These are phyloP conservation scores for Rutstroemia sp. DNA, from an alignment of 2,329 filamentous ascomycete species.

Conservation along the genomic window DNA sequence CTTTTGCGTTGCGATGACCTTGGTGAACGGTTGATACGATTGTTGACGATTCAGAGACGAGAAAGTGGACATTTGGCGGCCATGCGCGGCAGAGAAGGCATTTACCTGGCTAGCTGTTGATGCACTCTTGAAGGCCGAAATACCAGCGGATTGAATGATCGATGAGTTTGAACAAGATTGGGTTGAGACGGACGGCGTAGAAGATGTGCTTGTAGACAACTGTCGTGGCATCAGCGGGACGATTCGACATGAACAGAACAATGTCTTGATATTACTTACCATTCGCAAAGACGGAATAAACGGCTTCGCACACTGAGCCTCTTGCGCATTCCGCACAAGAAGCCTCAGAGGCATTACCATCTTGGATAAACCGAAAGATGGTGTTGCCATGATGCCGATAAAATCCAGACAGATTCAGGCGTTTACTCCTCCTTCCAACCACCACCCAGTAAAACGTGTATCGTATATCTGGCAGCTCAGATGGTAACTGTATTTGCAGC, in stretches of 20 bases:
- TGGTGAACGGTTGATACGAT: conserved; percentile 9
- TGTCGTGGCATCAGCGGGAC: background rate
- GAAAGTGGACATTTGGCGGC: conserved; percentile 21
- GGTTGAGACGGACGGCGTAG: conserved; percentile 12
- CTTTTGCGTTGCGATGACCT: conserved; percentile 12
- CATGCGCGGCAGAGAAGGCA: conserved; percentile 11
- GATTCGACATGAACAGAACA: background rate
- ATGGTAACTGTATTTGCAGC: background rate
- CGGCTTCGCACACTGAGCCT: background rate
- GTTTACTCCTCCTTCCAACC: conserved; percentile 8
- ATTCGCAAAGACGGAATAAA: background rate
- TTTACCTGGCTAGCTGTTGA: conserved; percentile 19
- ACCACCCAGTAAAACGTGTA: background rate
- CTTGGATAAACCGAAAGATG: background rate
- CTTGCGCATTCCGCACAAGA: background rate
- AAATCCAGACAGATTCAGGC: conserved; percentile 4
- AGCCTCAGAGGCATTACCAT: conserved; percentile 4
- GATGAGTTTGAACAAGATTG: background rate
- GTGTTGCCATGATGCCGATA: conserved; percentile 6
- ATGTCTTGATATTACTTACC: background rate
- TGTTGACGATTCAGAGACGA: conserved; percentile 16
- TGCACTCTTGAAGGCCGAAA: background rate
- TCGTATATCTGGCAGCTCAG: background rate
- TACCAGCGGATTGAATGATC: background rate
- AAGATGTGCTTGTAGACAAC: conserved; percentile 8